These are phyloP conservation scores for Colletotrichum camelliae DNA, from an alignment of 2,329 filamentous ascomycete genomes.

Conservation along the genomic window DNA sequence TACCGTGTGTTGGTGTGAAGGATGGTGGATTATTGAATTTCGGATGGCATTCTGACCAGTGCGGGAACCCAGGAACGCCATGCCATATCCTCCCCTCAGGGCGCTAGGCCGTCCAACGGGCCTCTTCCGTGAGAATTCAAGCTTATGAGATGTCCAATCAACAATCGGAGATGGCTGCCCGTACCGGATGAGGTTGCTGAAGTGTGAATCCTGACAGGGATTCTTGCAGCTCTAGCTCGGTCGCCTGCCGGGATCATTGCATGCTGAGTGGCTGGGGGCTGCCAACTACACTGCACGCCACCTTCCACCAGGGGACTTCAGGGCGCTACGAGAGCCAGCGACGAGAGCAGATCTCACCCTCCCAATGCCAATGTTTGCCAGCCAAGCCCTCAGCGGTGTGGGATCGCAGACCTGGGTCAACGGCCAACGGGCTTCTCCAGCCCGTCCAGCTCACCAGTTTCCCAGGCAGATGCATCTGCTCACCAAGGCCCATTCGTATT, in stretches of 20 bases:
- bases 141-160: background rate
- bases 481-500: background rate
- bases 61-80: background rate
- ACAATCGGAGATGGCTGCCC: background rate
- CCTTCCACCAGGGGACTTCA: background rate
- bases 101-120: slow-evolving; percentile 16
- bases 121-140: background rate
- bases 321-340: slow-evolving; percentile 3
- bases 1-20: background rate
- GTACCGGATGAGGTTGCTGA: background rate
- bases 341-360: background rate
- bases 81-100: background rate
- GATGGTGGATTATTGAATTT: background rate
- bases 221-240: slow-evolving; percentile 24
- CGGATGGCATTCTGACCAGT: background rate
- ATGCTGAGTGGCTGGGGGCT: slow-evolving; percentile 22
- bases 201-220: slow-evolving; percentile 26
- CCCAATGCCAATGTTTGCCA: background rate
- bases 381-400: background rate
- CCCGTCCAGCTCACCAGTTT: background rate
- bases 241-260: background rate
- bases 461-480: background rate
- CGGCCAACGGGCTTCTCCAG: background rate
- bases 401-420: background rate
- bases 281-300: background rate